phyloP scores from a whole-genome alignment of 2,329 filamentous ascomycete species.

The Plectosphaerella sp. region DNA sequence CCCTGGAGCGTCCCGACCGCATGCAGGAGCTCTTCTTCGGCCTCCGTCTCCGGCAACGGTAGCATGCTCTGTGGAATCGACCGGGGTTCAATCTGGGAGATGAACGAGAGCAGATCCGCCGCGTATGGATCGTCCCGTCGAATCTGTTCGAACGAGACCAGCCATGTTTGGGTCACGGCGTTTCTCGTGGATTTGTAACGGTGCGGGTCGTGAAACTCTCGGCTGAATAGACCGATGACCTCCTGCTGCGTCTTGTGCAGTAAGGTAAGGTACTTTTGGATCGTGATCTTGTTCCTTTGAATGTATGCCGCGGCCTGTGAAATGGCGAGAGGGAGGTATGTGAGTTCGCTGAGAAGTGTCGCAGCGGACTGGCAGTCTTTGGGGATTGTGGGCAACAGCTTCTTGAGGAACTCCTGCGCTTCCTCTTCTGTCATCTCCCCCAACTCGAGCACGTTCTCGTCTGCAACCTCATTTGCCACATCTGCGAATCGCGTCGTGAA shows the following conservation, averaged over 20 bases:
- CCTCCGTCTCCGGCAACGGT: constrained; percentile 5
- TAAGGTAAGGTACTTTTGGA: constrained; percentile 23
- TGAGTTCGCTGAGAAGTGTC: constrained; percentile 21
- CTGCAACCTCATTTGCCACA: no score
- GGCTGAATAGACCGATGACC: constrained; percentile 21
- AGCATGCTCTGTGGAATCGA: constrained; percentile 28
- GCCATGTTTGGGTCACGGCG: constrained; percentile 26
- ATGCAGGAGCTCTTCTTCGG: constrained; percentile 7
- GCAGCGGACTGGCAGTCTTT: constrained; percentile 7
- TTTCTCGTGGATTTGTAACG: constrained; percentile 23
- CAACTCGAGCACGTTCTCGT: no score
- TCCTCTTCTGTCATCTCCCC: constrained; percentile 8
- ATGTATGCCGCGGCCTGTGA: constrained; percentile 33
- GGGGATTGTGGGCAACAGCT: constrained; percentile 12
- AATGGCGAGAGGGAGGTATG: constrained; percentile 34
- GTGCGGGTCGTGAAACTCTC: constrained; percentile 25
- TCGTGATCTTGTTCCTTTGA: constrained; percentile 17
- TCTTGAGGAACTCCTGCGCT: constrained; percentile 20
- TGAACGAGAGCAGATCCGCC: constrained; percentile 27
- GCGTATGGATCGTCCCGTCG: constrained; percentile 18
- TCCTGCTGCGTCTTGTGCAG: constrained; percentile 21
- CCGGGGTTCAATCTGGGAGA: constrained; percentile 29
- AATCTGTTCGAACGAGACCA: constrained; percentile 36
- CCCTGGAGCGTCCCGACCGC: constrained; percentile 20
- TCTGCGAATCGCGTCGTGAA: no score